phyloP scores from a whole-genome alignment of 257 asterid genomes.

The Handroanthus guayacan region DNA sequence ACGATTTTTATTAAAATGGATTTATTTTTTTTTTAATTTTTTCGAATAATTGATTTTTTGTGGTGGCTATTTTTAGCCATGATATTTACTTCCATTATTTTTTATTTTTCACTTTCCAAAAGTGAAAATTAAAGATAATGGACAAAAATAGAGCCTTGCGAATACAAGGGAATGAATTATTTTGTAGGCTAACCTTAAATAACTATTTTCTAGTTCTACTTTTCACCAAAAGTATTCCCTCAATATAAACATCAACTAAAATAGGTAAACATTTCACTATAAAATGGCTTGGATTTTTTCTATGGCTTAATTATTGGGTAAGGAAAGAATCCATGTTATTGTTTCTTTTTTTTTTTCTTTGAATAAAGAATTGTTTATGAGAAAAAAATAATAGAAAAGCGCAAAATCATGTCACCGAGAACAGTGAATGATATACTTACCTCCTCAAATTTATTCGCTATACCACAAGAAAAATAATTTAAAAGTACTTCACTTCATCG shows the following conservation, averaged over 20 bases:
- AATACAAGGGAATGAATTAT: background rate
- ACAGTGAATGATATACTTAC: too few relatives aligned
- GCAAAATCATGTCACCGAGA: too few relatives aligned
- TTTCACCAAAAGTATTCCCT: background rate
- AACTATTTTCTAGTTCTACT: background rate
- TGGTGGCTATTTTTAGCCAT: constrained; percentile 13
- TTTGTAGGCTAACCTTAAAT: background rate
- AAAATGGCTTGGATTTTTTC: too few relatives aligned
- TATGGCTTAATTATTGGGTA: background rate
- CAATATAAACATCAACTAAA: too few relatives aligned
- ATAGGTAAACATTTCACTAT: too few relatives aligned
- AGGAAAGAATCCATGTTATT: background rate
- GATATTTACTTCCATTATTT: background rate
- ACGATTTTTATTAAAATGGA: constrained; percentile 4
- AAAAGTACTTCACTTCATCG: too few relatives aligned
- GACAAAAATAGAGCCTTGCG: too few relatives aligned
- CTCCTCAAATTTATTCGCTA: too few relatives aligned
- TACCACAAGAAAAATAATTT: too few relatives aligned
- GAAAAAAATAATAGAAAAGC: too few relatives aligned
- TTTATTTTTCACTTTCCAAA: background rate
- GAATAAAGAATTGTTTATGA: too few relatives aligned
- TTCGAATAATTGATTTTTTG: background rate
- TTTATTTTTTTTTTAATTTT: background rate
- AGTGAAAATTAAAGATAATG: background rate
- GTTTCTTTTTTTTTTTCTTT: too few relatives aligned